phyloP scores from a whole-genome alignment of 176 grass and related monocot genomes.

The Rhipidocladum racemiflorum region DNA sequence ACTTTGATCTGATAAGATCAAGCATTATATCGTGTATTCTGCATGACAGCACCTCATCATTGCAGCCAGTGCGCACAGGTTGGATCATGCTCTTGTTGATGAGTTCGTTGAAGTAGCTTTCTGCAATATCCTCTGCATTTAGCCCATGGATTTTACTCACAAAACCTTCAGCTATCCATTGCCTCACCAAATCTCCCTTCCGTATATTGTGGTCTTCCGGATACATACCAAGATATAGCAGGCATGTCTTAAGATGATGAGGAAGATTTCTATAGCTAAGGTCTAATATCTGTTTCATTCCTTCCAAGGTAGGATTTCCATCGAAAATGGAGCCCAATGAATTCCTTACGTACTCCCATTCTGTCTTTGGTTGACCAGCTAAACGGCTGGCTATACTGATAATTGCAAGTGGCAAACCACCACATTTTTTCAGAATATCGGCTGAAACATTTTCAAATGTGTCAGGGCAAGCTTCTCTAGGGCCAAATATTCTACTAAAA shows the following conservation, averaged over 20 bases:
- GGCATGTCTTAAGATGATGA: constrained; percentile 40
- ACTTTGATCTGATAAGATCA: constrained; percentile 31
- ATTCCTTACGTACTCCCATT: constrained; percentile 2
- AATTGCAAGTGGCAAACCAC: constrained; percentile 16
- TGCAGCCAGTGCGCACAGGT: background rate
- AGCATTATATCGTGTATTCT: constrained; percentile 47
- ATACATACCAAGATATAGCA: constrained; percentile 46
- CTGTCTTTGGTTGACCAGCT: background rate
- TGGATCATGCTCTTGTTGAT: constrained; percentile 41
- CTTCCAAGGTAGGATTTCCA: constrained; percentile 4
- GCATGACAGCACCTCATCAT: constrained; percentile 16
- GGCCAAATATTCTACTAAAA: constrained; percentile 21
- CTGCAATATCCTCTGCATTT: constrained; percentile 26
- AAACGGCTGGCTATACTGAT: constrained; percentile 17
- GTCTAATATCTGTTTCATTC: constrained; percentile 12
- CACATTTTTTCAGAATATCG: constrained; percentile 15
- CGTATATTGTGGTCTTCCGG: constrained; percentile 9
- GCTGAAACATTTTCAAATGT: background rate
- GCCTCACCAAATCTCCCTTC: constrained; percentile 20
- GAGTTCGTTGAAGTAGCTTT: constrained; percentile 41
- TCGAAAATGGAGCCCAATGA: background rate
- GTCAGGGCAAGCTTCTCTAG: background rate
- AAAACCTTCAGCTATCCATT: constrained; percentile 53
- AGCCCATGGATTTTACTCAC: background rate
- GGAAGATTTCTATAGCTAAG: constrained; percentile 49